These are phyloP conservation scores for Scytalidium sp. DNA, from an alignment of 2,329 filamentous ascomycete genomes.

Conservation along the genomic window DNA sequence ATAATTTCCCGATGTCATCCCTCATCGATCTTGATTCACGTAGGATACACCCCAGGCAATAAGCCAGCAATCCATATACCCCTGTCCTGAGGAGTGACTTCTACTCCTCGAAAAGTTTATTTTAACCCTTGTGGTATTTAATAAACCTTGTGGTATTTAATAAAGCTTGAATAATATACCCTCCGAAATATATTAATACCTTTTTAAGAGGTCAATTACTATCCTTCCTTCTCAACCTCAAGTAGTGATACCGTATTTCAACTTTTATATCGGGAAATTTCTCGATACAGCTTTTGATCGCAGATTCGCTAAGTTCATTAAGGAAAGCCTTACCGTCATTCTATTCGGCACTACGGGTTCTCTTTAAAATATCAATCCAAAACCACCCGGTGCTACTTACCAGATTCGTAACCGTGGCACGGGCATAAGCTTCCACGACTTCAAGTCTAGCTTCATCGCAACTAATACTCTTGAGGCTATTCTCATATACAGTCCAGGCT, in stretches of 20 bases:
- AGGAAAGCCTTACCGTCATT: not conserved
- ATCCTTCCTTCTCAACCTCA: conserved; percentile 1
- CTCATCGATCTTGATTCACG: too few species aligned
- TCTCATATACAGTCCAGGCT: not conserved
- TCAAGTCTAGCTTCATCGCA: not conserved
- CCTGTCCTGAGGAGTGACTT: too few species aligned
- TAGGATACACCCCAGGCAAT: too few species aligned
- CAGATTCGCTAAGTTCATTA: not conserved
- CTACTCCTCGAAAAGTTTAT: too few species aligned
- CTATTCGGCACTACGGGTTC: not conserved
- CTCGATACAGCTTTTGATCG: not conserved
- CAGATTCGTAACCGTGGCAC: not conserved
- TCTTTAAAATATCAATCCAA: not conserved
- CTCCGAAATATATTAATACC: too few species aligned
- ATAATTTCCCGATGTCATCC: too few species aligned
- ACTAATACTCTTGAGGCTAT: not conserved
- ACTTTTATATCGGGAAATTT: not conserved
- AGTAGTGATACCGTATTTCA: not conserved
- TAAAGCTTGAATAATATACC: too few species aligned
- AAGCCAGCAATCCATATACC: too few species aligned
- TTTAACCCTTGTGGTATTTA: too few species aligned
- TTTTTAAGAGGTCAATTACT: too few species aligned
- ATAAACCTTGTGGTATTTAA: too few species aligned
- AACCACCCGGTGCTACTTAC: not conserved
- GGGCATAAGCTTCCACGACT: not conserved